Conservation (phyloP, 2,329 filamentous ascomycete genomes). For the Paecilomyces niveus region DNA sequence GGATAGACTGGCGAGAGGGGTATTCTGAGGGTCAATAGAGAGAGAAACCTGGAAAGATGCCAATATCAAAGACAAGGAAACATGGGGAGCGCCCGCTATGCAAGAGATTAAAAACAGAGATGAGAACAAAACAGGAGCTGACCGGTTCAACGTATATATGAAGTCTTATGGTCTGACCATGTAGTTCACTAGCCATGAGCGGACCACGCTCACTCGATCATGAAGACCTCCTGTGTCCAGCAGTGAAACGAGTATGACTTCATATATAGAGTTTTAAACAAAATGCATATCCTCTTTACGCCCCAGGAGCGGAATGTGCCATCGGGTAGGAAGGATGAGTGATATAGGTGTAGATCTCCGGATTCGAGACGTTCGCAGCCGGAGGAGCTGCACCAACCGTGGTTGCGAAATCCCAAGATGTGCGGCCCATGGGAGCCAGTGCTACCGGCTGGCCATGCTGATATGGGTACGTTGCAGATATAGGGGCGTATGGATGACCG, state of each 20-base stretch:
- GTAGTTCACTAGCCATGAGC: background rate
- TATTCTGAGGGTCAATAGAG: background rate
- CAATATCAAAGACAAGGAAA: conserved; percentile 2
- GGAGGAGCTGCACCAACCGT: conserved; percentile 21
- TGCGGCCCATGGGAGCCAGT: conserved; percentile 23
- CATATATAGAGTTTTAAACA: background rate
- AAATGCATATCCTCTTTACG: conserved; percentile 8
- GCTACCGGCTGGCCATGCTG: conserved; percentile 25
- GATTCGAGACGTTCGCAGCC: conserved; percentile 17
- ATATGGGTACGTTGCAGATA: conserved; percentile 24
- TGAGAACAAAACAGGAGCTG: background rate
- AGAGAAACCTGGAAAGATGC: conserved; percentile 1
- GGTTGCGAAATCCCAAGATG: conserved; percentile 32
- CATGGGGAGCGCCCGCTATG: background rate
- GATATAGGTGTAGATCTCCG: conserved; percentile 25
- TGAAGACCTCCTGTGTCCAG: background rate
- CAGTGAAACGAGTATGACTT: background rate
- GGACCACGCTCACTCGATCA: background rate
- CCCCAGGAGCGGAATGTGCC: conserved; percentile 18
- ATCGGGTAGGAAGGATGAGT: conserved; percentile 27
- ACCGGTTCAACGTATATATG: background rate
- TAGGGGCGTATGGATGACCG: conserved; percentile 23
- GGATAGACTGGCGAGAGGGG: background rate
- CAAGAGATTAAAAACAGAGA: conserved; percentile 2
- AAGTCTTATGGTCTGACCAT: background rate